Conservation (phyloP, 2,329 filamentous ascomycete genomes). For the Hypoxylon sp. region DNA sequence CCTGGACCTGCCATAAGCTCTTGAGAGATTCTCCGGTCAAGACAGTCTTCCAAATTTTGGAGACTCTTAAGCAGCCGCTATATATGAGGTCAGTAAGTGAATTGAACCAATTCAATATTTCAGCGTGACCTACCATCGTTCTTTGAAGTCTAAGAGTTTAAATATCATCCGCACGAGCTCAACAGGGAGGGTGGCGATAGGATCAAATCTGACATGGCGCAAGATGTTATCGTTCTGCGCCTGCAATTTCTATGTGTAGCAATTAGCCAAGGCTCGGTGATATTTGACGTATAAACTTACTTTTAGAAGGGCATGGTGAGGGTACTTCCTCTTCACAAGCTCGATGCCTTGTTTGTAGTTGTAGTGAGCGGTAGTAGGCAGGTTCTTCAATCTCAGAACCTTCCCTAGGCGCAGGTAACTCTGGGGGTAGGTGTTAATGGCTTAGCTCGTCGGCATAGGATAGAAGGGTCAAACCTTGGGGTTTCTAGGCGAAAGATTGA, state of each 20-base stretch:
- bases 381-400: conserved; percentile 45
- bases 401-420: conserved; percentile 52
- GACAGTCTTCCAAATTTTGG: conserved; percentile 47
- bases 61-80: conserved; percentile 50
- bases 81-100: conserved; percentile 6
- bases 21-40: conserved; percentile 37
- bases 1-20: conserved; percentile 48
- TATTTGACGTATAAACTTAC: conserved; percentile 36
- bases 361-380: conserved; percentile 41
- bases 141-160: conserved; percentile 42
- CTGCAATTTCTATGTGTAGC: conserved; percentile 36
- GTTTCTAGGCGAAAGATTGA: conserved; percentile 50
- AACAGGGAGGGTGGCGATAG: conserved; percentile 46
- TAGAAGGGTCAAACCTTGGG: conserved; percentile 45
- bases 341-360: conserved; percentile 49
- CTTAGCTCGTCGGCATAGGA: neutral
- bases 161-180: conserved; percentile 51
- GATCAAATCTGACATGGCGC: conserved; percentile 42
- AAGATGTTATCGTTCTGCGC: conserved; percentile 44
- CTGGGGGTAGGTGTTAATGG: conserved; percentile 39
- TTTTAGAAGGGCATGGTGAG: conserved; percentile 44
- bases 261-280: conserved; percentile 6
- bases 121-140: conserved; percentile 44
- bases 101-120: neutral
- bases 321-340: conserved; percentile 48